A percentile compares a stretch with the other conserved stretches of the same genome.
Conservation (phyloP, 75 land plant genomes). For the Sequoia sempervirens region DNA sequence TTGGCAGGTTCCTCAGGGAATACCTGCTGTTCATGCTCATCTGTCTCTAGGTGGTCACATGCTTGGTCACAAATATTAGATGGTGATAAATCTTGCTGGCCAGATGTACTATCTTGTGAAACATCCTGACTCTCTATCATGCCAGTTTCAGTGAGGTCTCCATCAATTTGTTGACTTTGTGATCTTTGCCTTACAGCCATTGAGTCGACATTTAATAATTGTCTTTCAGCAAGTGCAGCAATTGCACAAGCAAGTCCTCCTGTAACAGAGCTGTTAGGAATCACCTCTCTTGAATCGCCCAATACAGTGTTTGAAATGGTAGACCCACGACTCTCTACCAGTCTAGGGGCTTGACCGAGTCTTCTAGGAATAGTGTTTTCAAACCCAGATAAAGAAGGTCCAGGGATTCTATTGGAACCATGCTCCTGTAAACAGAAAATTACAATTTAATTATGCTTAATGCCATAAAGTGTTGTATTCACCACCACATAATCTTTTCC, state of each 20-base stretch:
- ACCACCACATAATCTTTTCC: background rate
- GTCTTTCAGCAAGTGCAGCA: constrained; percentile 87
- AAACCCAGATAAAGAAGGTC: background rate
- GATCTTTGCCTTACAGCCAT: background rate
- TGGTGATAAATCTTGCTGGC: background rate
- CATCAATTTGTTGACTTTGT: constrained; percentile 1
- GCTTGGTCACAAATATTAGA: background rate
- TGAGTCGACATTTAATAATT: constrained; percentile 40
- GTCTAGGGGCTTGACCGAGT: constrained; percentile 3
- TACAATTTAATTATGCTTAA: background rate
- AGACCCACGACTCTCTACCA: background rate
- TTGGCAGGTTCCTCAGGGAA: constrained; percentile 7
- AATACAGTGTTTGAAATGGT: background rate
- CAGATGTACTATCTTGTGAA: background rate
- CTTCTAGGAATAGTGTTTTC: constrained; percentile 12
- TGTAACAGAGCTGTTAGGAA: constrained; percentile 37
- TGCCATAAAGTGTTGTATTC: background rate
- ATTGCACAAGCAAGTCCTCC: constrained; percentile 86
- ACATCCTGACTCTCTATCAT: constrained; percentile 5
- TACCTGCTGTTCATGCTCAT: constrained; percentile 7
- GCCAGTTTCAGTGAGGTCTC: background rate
- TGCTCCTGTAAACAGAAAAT: constrained; percentile 29
- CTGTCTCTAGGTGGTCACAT: background rate
- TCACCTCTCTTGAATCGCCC: background rate
- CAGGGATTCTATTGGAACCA: constrained; percentile 12